Conservation (phyloP, 345 rosid genomes). For the Arabis hirsuta region DNA sequence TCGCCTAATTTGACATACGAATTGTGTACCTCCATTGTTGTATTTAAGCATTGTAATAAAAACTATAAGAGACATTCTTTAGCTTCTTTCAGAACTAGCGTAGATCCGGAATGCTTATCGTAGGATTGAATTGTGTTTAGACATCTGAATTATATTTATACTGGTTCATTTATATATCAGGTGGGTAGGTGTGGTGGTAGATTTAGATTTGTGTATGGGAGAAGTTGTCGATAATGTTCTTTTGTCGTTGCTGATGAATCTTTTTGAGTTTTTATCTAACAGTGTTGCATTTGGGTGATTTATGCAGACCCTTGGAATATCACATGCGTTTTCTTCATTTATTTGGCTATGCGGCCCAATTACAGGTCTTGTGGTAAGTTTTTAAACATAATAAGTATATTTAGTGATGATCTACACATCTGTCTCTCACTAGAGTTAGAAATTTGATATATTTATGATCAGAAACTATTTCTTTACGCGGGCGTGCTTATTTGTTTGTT, state of each 20-base stretch:
- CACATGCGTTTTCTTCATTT: conserved; percentile 95
- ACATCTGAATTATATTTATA: not conserved
- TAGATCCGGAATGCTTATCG: not conserved
- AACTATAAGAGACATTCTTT: not conserved
- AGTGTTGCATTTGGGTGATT: conserved; percentile 41
- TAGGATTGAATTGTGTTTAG: not conserved
- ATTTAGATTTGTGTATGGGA: not conserved
- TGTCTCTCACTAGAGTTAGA: not conserved
- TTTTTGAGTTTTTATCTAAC: conserved; percentile 35
- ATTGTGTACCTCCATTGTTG: not conserved
- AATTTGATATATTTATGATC: not conserved
- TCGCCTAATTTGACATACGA: not conserved
- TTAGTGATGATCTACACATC: not conserved
- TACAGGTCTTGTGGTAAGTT: conserved; percentile 96
- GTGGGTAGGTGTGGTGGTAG: conserved; percentile 10
- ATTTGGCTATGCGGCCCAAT: conserved; percentile 99
- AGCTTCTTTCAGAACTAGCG: not conserved
- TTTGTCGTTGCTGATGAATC: not conserved
- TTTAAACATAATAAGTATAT: conserved; percentile 18
- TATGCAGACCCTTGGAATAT: conserved; percentile 92
- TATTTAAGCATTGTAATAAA: not conserved
- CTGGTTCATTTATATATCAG: conserved; percentile 15
- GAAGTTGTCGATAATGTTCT: not conserved
- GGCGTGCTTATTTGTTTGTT: conserved; percentile 31
- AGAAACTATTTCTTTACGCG: conserved; percentile 35